Base-by-base conservation (phyloP, 345 rosid species). In the Syzygium grande region DNA sequence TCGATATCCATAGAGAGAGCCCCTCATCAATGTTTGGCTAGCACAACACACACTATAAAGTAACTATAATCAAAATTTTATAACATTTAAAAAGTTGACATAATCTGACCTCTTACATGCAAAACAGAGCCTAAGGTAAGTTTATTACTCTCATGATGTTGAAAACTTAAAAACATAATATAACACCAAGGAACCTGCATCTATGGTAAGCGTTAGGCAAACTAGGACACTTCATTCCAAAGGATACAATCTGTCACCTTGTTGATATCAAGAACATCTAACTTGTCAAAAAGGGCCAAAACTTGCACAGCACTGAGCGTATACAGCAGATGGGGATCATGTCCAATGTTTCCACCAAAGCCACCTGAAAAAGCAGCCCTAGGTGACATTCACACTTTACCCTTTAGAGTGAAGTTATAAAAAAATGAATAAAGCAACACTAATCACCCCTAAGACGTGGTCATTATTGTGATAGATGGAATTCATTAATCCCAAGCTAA, bases 271-370 rank as follows among this genome's bases (percentile, higher is more conserved):
- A 73, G 80, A 73, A 73, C 80, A 73, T 73, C 80, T 38, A 38
- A 41, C 80, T 73, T 73, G 6, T 38, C 80, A 73, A 73, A 73
- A 2, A 73, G 80, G 49, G 49, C 27, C 80, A 73, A 73, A 19
- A 73, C 49, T 73, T 73, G 80, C 80, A 73, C 80, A 1, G 80
- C 80, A 38, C 49, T 73, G 25, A 73, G 80, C 1, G 80, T 38
- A 73, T 73, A 73, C 49, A 73, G 49, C 46, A 73, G 14, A 73
- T 94, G 99, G 5, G 98, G 97, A 86, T 95, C 97, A 84, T 95
- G 98, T 85, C 98, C 97, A 89, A 93, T 84, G 79, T 97, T 97
- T 87, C 99, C 99, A 38, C 94, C 92, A 95, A 97, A 97, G 19
- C 99, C 98, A 90, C 99, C 98, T 95, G 93, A 89, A 89, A 51